A percentile compares a stretch with the other conserved stretches of the same genome.
phyloP scores from a whole-genome alignment of 2,329 filamentous ascomycete genomes.

The Aspergillus tanneri region DNA sequence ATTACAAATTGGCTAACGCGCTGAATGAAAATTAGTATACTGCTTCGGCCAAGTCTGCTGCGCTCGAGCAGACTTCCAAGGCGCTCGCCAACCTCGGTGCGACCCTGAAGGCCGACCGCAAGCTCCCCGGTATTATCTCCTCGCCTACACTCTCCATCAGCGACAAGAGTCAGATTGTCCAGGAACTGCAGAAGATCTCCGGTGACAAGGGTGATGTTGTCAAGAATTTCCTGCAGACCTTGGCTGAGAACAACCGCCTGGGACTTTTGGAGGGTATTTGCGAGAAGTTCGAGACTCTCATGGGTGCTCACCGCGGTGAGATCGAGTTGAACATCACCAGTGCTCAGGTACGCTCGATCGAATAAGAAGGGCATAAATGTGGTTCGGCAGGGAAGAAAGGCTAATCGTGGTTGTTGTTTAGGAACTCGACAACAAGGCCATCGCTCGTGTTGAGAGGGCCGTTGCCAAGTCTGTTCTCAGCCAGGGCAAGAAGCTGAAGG shows the following conservation, averaged over 20 bases:
- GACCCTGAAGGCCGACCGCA: constrained; percentile 77
- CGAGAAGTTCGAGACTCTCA: constrained; percentile 83
- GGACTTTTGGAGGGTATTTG: constrained; percentile 76
- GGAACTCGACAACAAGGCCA: constrained; percentile 83
- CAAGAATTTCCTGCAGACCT: constrained; percentile 87
- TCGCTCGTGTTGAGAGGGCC: constrained; percentile 80
- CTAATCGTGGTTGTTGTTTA: constrained; percentile 36
- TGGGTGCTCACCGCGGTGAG: constrained; percentile 88
- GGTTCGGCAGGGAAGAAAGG: not conserved
- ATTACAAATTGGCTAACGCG: no score
- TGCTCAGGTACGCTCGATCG: constrained; percentile 67
- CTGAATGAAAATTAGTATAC: constrained; percentile 74
- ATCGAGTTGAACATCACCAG: constrained; percentile 89
- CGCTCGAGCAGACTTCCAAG: constrained; percentile 81
- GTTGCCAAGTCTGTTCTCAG: constrained; percentile 86
- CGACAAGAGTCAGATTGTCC: constrained; percentile 84
- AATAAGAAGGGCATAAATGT: not conserved
- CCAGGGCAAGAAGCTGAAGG: constrained; percentile 96
- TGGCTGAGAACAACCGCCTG: constrained; percentile 96
- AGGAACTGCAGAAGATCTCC: constrained; percentile 82
- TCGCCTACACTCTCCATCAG: constrained; percentile 73
- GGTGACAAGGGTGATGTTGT: constrained; percentile 76
- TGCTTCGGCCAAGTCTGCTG: constrained; percentile 81
- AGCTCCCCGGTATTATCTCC: constrained; percentile 72
- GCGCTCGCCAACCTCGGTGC: constrained; percentile 69